Evolutionary conservation across 2,329 filamentous ascomycete species (phyloP).

Genomic region (Bertia moriformis): DNA sequence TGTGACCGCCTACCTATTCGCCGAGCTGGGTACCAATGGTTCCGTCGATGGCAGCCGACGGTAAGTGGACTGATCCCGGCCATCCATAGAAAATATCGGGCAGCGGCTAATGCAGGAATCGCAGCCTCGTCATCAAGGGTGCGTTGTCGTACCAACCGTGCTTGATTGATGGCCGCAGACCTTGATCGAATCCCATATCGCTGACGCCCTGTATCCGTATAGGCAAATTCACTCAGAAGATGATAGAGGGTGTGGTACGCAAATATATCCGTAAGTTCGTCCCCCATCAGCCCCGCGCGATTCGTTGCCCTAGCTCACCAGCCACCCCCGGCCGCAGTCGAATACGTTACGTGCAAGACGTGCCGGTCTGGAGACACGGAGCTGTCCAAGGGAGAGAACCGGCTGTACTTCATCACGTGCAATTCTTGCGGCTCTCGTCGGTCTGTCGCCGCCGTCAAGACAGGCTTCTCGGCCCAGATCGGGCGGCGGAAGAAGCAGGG

Average conservation of each 20-base stretch:
- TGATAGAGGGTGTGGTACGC: slow-evolving; percentile 90
- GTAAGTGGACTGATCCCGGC: too few relatives aligned
- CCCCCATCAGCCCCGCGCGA: not conserved
- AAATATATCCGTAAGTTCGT: slow-evolving; percentile 71
- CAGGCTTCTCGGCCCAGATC: slow-evolving; percentile 98
- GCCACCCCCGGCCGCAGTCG: too few relatives aligned
- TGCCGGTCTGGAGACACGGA: slow-evolving; percentile 90
- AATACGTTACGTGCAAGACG: slow-evolving; percentile 98
- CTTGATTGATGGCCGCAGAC: too few relatives aligned
- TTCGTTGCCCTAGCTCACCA: slow-evolving; percentile 1
- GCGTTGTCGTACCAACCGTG: too few relatives aligned
- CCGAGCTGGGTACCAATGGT: slow-evolving; percentile 92
- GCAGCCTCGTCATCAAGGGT: not conserved
- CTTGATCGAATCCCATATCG: too few relatives aligned
- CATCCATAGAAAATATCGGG: too few relatives aligned
- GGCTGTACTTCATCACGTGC: slow-evolving; percentile 97
- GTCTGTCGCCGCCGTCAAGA: slow-evolving; percentile 96
- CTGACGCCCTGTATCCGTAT: too few relatives aligned
- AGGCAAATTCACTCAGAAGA: slow-evolving; percentile 98
- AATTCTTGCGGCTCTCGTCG: slow-evolving; percentile 73
- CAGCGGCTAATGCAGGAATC: too few relatives aligned
- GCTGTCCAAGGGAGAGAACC: slow-evolving; percentile 96
- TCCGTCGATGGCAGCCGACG: slow-evolving; percentile 85
- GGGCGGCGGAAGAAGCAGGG: slow-evolving; percentile 92
- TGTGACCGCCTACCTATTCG: slow-evolving; percentile 92